Base-by-base conservation (phyloP, 768 basidiomycete genomes). In the Rickenella mellea region DNA sequence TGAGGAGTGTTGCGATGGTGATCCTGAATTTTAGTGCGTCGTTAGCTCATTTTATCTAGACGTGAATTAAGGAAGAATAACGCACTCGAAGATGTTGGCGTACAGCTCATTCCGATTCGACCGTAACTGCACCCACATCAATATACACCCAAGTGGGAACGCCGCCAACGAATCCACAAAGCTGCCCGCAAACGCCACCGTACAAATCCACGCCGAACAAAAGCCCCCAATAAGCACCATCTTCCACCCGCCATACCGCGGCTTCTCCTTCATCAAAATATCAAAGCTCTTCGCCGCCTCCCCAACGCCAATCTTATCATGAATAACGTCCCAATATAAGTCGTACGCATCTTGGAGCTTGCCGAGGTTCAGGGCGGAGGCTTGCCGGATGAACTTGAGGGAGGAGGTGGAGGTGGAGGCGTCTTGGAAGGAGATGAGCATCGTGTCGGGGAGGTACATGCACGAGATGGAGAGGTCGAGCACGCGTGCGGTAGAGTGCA, bases 381-480 rank as follows among this genome's bases (percentile, higher is more conserved):
- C 65, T 59, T 86, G 84, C 41, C 79, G 73, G 44, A 85, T 83
- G 53, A 89, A 72, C 62, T 84, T 86, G 56, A 88, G 74, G 52
- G 80, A 82, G 51, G 78, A 82, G 4, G 87, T 91, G 40, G 85
- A 81, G 2, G 88, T 90, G 2, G 76, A 65, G 19, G 65, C 66
- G 59, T 93, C 90, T 50, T 85, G 83, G 53, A 93, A 92, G 33
- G 82, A 80, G 55, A 91, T 73, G 26, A 92, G 70, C 64, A 87
- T 78, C 42, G 83, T 71, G 46, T 71, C 74, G 19, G 85, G 87
- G 11, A 88, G 66, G 61, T 92, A 84, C 29, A 94, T 83, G 56
- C 92, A 93, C 57, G 93, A 88, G 33, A 89, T 88, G 57, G 89
- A 80, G 42, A 96, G 77, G 53, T 92, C 90, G 14, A 97, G 78